Base-by-base conservation (phyloP, 73 alveolate species). In the Effrenium voratum region DNA sequence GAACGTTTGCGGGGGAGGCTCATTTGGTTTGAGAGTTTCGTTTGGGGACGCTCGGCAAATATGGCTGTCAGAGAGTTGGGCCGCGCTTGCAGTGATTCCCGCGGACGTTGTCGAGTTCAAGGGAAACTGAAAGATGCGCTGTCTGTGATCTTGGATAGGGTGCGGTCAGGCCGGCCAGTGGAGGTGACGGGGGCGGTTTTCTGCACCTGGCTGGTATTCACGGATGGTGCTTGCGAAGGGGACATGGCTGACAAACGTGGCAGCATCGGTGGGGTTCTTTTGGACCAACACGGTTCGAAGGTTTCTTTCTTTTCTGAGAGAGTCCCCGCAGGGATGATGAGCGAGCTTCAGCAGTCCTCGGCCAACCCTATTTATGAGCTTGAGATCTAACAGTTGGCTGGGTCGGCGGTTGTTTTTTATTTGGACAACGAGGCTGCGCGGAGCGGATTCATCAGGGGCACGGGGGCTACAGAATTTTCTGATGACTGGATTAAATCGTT, bases 141-240 rank as follows among this genome's bases (percentile, higher is more conserved):
- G 26, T 28, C 2, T 0, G 32, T 8, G 0, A 0, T 70, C 47
- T 0, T 24, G 0, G 49, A 36, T 3, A 12, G 93, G 5, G 38
- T 83, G 57, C 26, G 30, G 0, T 19, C 66, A 4, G 70, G 70
- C 44, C 16, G 8, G 6, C 91, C 91, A 4, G 0, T 80, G 22
- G 36, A 43, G 1, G 15, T 80, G 16, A 45, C 91, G 0, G 47
- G 46, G 36, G 0, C 43, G 5, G 22, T 30, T 10, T 30, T 80
- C 70, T 0, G 22, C 26, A 47, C 91, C 0, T 83, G 93, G 93
- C 34, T 2, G 16, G 4, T 52, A 1, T 83, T 83, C 57, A 83
- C 93, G 1, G 93, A 83, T 52, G 93, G 93, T 4, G 75, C 52
- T 3, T 70, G 82, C 50, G 82, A 70, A 13, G 46, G 46, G 5